These are phyloP conservation scores for Penicillium macrosclerotiorum DNA, from an alignment of 495 filamentous ascomycete genomes.

Conservation along the genomic window DNA sequence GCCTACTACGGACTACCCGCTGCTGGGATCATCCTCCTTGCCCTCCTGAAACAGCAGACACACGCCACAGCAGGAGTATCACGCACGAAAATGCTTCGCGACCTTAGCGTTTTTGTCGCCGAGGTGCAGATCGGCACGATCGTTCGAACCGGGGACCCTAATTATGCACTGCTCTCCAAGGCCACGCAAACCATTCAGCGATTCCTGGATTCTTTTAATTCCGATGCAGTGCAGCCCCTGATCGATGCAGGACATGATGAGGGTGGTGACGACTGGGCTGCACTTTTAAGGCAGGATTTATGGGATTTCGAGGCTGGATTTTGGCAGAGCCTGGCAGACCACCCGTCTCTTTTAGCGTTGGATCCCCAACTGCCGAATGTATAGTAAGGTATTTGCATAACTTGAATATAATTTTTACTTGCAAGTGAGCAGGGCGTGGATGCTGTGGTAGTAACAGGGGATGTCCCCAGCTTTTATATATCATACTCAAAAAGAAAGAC, in stretches of 20 bases:
- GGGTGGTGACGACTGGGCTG: constrained; percentile 28
- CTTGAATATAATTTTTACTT: too few relatives aligned
- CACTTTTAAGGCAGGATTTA: constrained; percentile 28
- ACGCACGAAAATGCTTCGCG: constrained; percentile 28
- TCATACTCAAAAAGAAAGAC: too few relatives aligned
- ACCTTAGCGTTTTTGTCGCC: constrained; percentile 38
- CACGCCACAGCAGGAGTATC: constrained; percentile 10
- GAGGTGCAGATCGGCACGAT: constrained; percentile 37
- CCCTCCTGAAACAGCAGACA: constrained; percentile 29
- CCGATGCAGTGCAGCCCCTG: constrained; percentile 10
- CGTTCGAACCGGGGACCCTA: constrained; percentile 33
- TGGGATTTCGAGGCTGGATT: constrained; percentile 35
- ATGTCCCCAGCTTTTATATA: too few relatives aligned
- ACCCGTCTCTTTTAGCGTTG: constrained; percentile 28
- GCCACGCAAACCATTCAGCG: constrained; percentile 32
- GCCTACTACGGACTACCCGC: constrained; percentile 42
- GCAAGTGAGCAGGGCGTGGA: too few relatives aligned
- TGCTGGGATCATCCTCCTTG: constrained; percentile 38
- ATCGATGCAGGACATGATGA: constrained; percentile 10
- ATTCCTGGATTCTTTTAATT: constrained; percentile 30
- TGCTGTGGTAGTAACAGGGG: too few relatives aligned
- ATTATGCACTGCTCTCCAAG: constrained; percentile 31
- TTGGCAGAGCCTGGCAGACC: constrained; percentile 33
- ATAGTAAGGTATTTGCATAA: too few relatives aligned
- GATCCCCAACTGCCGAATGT: constrained; percentile 22